Evolutionary conservation across 2,329 filamentous ascomycete genomes (phyloP).

Genomic region (Colletotrichum salicis): DNA sequence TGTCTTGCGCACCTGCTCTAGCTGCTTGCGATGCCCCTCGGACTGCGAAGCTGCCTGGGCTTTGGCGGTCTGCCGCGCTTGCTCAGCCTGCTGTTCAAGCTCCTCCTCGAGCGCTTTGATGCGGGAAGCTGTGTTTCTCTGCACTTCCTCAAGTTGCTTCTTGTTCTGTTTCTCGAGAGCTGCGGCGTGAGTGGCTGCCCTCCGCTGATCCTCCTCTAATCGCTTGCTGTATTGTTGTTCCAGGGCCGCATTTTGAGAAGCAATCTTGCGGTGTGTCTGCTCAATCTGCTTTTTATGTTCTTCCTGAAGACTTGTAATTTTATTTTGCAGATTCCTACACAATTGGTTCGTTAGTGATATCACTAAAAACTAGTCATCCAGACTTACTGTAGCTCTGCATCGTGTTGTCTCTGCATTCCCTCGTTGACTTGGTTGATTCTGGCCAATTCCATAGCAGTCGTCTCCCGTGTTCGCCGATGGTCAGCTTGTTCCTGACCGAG

Average conservation of each 20-base stretch:
- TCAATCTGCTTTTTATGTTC: slow-evolving; percentile 35
- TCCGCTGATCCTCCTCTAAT: slow-evolving; percentile 37
- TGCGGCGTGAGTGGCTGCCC: slow-evolving; percentile 8
- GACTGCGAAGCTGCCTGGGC: slow-evolving; percentile 34
- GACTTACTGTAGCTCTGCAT: slow-evolving; percentile 69
- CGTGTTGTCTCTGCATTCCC: slow-evolving; percentile 75
- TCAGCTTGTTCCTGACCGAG: slow-evolving; percentile 80
- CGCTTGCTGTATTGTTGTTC: slow-evolving; percentile 46
- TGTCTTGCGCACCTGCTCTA: slow-evolving; percentile 59
- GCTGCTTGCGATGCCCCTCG: slow-evolving; percentile 50
- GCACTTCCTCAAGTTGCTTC: slow-evolving; percentile 15
- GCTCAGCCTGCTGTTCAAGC: slow-evolving; percentile 44
- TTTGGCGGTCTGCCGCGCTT: slow-evolving; percentile 48
- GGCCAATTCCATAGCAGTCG: slow-evolving; percentile 61
- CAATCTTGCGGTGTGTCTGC: slow-evolving; percentile 57
- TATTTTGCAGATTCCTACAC: slow-evolving; percentile 29
- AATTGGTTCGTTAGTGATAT: background rate
- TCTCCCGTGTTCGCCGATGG: slow-evolving; percentile 73
- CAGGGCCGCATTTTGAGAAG: slow-evolving; percentile 54
- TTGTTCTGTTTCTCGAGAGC: slow-evolving; percentile 31
- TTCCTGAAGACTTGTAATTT: slow-evolving; percentile 34
- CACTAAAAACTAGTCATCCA: background rate
- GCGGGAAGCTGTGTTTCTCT: background rate
- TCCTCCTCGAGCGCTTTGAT: slow-evolving; percentile 35
- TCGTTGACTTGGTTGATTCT: slow-evolving; percentile 76